Percentiles rank a stretch among this genome's conserved stretches.
Conservation (phyloP, 1,139 yeast species). For the Yamadazyma buinensis region DNA sequence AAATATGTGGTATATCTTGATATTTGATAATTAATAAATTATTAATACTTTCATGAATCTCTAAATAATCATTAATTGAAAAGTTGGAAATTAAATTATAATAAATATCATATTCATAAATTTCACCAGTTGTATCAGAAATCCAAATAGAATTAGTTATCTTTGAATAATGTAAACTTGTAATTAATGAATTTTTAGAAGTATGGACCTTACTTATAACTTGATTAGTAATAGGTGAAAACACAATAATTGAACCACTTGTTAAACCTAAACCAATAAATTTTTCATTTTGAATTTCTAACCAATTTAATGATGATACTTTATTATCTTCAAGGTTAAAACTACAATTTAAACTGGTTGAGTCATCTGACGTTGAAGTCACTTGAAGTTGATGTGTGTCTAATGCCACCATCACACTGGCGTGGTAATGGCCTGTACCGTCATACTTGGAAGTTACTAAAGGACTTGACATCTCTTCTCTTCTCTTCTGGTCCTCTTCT, state of each 20-base stretch:
- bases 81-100: slow-evolving; percentile 41
- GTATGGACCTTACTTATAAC: slow-evolving; percentile 49
- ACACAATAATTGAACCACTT: slow-evolving; percentile 61
- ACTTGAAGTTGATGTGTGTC: slow-evolving; percentile 74
- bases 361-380: slow-evolving; percentile 42
- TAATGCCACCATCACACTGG: slow-evolving; percentile 65
- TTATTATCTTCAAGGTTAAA: slow-evolving; percentile 55
- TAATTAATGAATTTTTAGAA: slow-evolving; percentile 49
- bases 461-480: slow-evolving; percentile 13
- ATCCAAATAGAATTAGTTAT: slow-evolving; percentile 53
- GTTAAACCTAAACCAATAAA: slow-evolving; percentile 63
- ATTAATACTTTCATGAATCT: slow-evolving; percentile 30
- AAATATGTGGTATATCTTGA: slow-evolving; percentile 40
- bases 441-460: slow-evolving; percentile 45
- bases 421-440: slow-evolving; percentile 55
- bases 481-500: not conserved
- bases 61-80: slow-evolving; percentile 35
- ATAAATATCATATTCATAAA: slow-evolving; percentile 62
- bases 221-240: slow-evolving; percentile 63
- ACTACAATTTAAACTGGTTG: slow-evolving; percentile 32
- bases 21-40: slow-evolving; percentile 33
- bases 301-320: slow-evolving; percentile 59
- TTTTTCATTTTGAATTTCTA: slow-evolving; percentile 32
- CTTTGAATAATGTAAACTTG: slow-evolving; percentile 46
- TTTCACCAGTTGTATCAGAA: slow-evolving; percentile 57